These are phyloP conservation scores for Penicillium vulpinum DNA, from an alignment of 2,329 filamentous ascomycete species.

Conservation along the genomic window DNA sequence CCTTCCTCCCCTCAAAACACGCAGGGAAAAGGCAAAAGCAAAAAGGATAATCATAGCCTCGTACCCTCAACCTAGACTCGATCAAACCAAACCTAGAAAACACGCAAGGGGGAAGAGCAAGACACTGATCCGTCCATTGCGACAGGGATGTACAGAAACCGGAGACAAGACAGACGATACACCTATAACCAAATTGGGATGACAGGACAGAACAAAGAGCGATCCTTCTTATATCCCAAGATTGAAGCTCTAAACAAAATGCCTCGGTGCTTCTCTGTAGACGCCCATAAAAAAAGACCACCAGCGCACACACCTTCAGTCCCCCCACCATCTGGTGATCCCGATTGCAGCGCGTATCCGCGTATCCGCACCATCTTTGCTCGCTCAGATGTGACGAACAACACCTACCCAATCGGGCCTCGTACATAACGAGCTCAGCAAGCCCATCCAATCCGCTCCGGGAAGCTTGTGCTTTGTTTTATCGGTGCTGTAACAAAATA, in stretches of 20 bases:
- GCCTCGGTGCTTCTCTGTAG: not conserved
- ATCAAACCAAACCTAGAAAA: constrained; percentile 8
- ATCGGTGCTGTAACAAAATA: not conserved
- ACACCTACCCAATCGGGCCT: not conserved
- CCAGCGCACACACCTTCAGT: not conserved
- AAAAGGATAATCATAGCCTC: constrained; percentile 6
- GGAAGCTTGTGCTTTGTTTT: not conserved
- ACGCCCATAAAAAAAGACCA: not conserved
- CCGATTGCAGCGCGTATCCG: not conserved
- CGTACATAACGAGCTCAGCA: not conserved
- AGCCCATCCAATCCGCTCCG: not conserved
- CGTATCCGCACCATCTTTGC: not conserved
- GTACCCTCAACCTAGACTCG: constrained; percentile 5
- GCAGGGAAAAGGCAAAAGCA: not conserved
- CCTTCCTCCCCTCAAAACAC: not conserved
- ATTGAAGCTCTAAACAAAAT: no score
- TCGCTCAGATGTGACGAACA: not conserved
- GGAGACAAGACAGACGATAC: no score
- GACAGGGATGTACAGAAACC: constrained; percentile 9
- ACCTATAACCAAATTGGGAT: not conserved
- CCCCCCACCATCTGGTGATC: not conserved
- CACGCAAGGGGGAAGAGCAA: constrained; percentile 21
- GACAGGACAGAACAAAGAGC: not conserved
- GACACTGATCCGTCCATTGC: constrained; percentile 2
- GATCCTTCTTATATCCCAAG: not conserved